phyloP scores from a whole-genome alignment of 208 protist species.

The Crithidia bombi region DNA sequence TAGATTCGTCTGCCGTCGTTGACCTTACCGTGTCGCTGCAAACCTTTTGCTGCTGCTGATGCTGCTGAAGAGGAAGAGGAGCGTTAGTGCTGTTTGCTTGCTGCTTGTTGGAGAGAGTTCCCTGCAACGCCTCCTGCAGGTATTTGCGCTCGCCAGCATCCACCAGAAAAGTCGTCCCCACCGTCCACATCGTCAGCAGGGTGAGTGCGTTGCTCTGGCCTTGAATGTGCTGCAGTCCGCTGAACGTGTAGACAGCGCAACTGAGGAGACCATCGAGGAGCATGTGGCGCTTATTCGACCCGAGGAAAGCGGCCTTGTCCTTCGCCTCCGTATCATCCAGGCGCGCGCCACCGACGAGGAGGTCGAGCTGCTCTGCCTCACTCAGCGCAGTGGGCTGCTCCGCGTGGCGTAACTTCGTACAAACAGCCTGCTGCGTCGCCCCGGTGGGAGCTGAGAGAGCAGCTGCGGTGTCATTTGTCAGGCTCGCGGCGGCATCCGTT shows the following conservation, averaged over 20 bases:
- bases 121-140: conserved; percentile 41
- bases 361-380: conserved; percentile 47
- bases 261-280: conserved; percentile 54
- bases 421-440: background rate
- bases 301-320: conserved; percentile 35
- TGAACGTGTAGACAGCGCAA: conserved; percentile 67
- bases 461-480: background rate
- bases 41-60: background rate
- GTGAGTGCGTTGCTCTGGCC: conserved; percentile 76
- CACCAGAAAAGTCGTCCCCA: conserved; percentile 73
- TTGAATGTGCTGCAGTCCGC: conserved; percentile 66
- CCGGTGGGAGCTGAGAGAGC: background rate
- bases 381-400: conserved; percentile 13
- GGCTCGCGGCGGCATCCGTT: background rate
- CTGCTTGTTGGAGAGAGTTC: background rate
- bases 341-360: conserved; percentile 54
- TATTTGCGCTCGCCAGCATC: conserved; percentile 61
- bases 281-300: conserved; percentile 65
- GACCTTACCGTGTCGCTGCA: background rate
- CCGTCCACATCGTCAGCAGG: conserved; percentile 76
- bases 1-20: too few species aligned
- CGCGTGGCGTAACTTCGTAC: background rate
- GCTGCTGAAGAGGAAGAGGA: background rate
- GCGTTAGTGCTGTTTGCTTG: background rate
- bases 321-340: conserved; percentile 37